Evolutionary conservation across 805 yeast genomes (phyloP).

Genomic region (Grigorovia humatica): DNA sequence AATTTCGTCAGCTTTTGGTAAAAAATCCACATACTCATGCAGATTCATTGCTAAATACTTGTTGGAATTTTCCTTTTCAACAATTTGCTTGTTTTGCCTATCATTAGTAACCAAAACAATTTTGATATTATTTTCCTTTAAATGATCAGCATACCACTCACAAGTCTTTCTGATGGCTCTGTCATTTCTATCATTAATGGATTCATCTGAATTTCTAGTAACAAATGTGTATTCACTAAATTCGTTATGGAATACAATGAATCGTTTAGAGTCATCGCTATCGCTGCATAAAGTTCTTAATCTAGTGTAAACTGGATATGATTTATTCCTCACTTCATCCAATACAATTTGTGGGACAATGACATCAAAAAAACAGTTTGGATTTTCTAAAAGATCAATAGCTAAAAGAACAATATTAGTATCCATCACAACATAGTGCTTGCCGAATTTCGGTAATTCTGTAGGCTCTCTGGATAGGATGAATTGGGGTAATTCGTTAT

Average conservation of each 20-base stretch:
- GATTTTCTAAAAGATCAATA: constrained; percentile 78
- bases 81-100: constrained; percentile 48
- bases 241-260: constrained; percentile 88
- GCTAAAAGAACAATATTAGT: constrained; percentile 83
- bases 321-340: constrained; percentile 83
- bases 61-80: constrained; percentile 32
- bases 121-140: constrained; percentile 35
- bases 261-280: constrained; percentile 52
- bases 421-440: constrained; percentile 79
- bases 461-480: constrained; percentile 57
- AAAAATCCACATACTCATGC: constrained; percentile 55
- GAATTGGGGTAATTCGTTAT: constrained; percentile 55
- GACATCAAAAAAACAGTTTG: constrained; percentile 72
- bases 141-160: constrained; percentile 61
- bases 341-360: constrained; percentile 91
- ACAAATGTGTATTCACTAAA: constrained; percentile 64
- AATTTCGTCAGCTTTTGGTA: constrained; percentile 65
- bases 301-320: constrained; percentile 81
- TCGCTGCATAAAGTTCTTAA: constrained; percentile 63
- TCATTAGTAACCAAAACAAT: constrained; percentile 70
- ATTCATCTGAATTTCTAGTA: constrained; percentile 50
- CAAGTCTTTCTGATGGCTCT: constrained; percentile 74
- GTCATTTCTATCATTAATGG: constrained; percentile 84
- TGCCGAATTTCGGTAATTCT: constrained; percentile 38
- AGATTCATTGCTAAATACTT: constrained; percentile 47